Evolutionary conservation across 2,329 filamentous ascomycete species (phyloP).

Genomic region (Apiospora koreana): DNA sequence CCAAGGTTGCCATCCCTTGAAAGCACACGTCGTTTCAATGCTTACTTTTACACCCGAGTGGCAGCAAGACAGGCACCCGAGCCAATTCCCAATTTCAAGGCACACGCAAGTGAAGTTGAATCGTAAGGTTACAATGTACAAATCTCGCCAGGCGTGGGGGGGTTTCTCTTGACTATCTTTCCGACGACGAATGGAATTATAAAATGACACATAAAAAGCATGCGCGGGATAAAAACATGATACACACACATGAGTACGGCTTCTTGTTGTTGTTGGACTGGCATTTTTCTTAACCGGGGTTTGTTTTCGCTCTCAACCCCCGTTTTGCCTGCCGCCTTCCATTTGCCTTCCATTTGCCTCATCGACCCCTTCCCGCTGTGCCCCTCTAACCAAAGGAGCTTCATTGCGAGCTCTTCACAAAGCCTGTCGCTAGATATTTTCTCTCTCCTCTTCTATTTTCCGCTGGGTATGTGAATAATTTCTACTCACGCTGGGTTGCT

Average conservation of each 20-base stretch:
- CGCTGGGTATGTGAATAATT: neutral
- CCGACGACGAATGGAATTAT: neutral
- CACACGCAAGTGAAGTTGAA: too few relatives aligned
- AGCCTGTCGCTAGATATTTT: neutral
- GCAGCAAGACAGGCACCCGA: too few relatives aligned
- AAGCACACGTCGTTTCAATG: too few relatives aligned
- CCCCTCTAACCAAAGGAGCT: neutral
- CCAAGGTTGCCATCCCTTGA: too few relatives aligned
- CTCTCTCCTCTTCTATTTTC: neutral
- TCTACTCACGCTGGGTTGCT: neutral
- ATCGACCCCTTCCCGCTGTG: neutral
- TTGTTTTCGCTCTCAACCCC: neutral
- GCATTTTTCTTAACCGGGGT: neutral
- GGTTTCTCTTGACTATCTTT: neutral
- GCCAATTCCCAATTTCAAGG: too few relatives aligned
- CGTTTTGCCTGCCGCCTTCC: neutral
- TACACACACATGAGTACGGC: neutral
- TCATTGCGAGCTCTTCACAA: neutral
- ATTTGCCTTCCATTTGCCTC: too few relatives aligned
- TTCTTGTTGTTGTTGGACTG: neutral
- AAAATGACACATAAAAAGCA: conserved; percentile 6
- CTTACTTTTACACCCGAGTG: too few relatives aligned
- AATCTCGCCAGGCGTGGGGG: neutral
- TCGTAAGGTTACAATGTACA: neutral
- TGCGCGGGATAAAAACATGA: neutral